Base-by-base conservation (phyloP, 176 grass and related monocot genomes). In the Aegilops tauschii region DNA sequence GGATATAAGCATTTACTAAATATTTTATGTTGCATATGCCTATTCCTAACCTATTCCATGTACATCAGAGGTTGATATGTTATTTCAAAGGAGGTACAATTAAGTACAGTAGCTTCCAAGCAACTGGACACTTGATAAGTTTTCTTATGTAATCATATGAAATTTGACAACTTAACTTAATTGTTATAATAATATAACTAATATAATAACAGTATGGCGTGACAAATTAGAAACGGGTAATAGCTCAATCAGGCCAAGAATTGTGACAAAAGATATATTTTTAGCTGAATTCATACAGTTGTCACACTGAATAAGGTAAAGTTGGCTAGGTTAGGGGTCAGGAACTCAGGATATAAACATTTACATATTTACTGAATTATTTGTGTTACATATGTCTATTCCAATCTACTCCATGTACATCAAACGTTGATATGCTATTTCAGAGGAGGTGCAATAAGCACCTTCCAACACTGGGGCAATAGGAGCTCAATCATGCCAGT, bases 201-300 rank as follows among this genome's bases (percentile, higher is more conserved):
- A 61, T 34, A 61, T 34, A 8, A 61, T 18, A 52, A 52, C 49
- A 52, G 14, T 52, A 52, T 52, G 14, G 49, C 0, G 14, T 17
- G 49, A 52, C 5, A 17, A 52, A 52, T 52, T 58, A 20, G 6
- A 14, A 21, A 36, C 16, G 17, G 8, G 13, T 17, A 3, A 67
- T 47, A 47, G 56, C 6, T 23, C 59, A 65, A 13, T 17, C 71
- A 77, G 18, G 17, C 71, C 5, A 67, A 8, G 20, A 20, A 13
- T 69, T 85, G 5, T 6, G 27, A 27, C 69, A 35, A 39, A 82
- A 81, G 21, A 52, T 20, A 69, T 37, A 82, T 80, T 75, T 40
- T 3, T 52, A 52, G 18, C 32, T 42, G 32, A 1, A 83, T 83
- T 12, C 31, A 13, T 52, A 52, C 49, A 17, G 14, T 52, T 52